Evolutionary conservation across 2,329 filamentous ascomycete genomes (phyloP).

Genomic region (Aspergillus transmontanensis): DNA sequence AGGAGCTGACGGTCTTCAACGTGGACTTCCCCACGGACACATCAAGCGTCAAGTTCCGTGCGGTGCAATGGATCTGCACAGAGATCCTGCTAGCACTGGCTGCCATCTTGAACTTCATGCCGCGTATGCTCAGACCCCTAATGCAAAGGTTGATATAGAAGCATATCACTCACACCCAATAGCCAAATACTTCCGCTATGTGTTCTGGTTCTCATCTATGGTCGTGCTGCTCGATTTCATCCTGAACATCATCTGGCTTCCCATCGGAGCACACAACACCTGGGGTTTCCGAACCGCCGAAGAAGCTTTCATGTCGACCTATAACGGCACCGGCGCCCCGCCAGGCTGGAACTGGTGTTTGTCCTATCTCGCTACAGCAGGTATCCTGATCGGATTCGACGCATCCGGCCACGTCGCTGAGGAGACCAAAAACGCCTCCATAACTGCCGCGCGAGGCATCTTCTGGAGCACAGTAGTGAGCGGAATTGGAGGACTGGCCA

Average conservation of each 20-base stretch:
- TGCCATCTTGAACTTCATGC: conserved; percentile 53
- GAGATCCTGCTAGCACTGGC: conserved; percentile 56
- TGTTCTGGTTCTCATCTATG: conserved; percentile 28
- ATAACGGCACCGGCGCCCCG: conserved; percentile 60
- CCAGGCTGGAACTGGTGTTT: conserved; percentile 66
- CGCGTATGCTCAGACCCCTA: conserved; percentile 43
- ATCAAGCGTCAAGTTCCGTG: conserved; percentile 59
- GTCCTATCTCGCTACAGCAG: conserved; percentile 62
- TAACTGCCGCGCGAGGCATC: conserved; percentile 59
- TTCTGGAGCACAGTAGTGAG: conserved; percentile 63
- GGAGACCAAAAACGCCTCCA: conserved; percentile 58
- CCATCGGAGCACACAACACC: conserved; percentile 58
- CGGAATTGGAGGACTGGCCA: conserved; percentile 57
- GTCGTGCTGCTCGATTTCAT: conserved; percentile 61
- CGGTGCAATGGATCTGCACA: conserved; percentile 63
- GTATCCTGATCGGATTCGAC: conserved; percentile 63
- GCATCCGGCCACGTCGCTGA: conserved; percentile 64
- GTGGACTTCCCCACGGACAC: conserved; percentile 58
- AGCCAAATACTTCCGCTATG: conserved; percentile 50
- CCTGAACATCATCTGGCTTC: conserved; percentile 63
- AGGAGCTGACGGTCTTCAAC: conserved; percentile 62
- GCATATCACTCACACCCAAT: conserved; percentile 21
- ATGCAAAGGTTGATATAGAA: background rate
- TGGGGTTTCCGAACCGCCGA: conserved; percentile 61
- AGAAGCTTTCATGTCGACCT: conserved; percentile 63